These are phyloP conservation scores for Metschnikowia lunata DNA, from an alignment of 805 yeast species.

Conservation along the genomic window DNA sequence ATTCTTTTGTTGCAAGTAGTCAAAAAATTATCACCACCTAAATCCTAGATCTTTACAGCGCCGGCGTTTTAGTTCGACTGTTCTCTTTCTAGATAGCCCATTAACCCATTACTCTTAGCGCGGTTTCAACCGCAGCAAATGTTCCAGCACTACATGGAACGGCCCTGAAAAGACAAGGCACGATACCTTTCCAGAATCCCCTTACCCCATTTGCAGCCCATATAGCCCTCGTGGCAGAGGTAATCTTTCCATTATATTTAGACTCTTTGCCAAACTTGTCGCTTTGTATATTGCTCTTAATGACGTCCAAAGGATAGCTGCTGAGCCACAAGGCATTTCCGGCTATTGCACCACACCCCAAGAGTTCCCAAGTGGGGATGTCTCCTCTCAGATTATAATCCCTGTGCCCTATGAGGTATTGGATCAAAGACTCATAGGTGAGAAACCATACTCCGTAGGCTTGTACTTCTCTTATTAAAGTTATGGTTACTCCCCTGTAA, in stretches of 20 bases:
- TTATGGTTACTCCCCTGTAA: conserved; percentile 52
- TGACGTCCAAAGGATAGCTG: conserved; percentile 50
- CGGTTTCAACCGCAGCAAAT: conserved; percentile 70
- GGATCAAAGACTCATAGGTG: conserved; percentile 56
- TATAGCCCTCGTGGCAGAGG: conserved; percentile 36
- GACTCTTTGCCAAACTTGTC: conserved; percentile 45
- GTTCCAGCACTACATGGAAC: conserved; percentile 71
- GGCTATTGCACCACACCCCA: conserved; percentile 57
- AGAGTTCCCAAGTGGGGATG: conserved; percentile 51
- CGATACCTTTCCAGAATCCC: conserved; percentile 62
- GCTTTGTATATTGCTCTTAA: conserved; percentile 50
- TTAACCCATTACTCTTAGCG: conserved; percentile 52
- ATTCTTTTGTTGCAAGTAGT: too few relatives aligned
- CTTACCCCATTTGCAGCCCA: conserved; percentile 39
- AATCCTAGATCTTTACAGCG: too few relatives aligned
- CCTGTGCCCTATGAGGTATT: conserved; percentile 28
- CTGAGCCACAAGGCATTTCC: conserved; percentile 65
- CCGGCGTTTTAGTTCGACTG: too few relatives aligned
- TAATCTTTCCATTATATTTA: conserved; percentile 39
- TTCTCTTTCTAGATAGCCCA: too few relatives aligned
- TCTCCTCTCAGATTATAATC: conserved; percentile 41
- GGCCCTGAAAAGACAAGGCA: conserved; percentile 56
- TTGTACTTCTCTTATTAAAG: conserved; percentile 57
- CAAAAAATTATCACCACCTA: background rate
- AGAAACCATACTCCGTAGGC: conserved; percentile 76